Conservation (phyloP, 2,329 filamentous ascomycete genomes). For the Lasiodiplodia hormozganensis region DNA sequence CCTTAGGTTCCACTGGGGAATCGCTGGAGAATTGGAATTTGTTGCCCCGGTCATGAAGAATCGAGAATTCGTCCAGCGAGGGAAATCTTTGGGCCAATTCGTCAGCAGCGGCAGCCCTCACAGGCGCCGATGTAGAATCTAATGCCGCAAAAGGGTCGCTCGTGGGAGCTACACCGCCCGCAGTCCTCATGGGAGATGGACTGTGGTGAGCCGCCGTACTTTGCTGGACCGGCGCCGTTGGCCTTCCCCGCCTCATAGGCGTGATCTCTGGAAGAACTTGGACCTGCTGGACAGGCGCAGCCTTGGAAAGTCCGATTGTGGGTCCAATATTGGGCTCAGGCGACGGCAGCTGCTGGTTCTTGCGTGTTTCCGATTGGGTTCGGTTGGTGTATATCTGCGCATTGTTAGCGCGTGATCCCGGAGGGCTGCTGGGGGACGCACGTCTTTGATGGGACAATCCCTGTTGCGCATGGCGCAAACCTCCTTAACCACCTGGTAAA, state of each 20-base stretch:
- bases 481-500: slow-evolving; percentile 90
- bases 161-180: slow-evolving; percentile 49
- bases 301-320: slow-evolving; percentile 80
- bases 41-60: slow-evolving; percentile 81
- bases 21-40: slow-evolving; percentile 79
- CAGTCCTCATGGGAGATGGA: slow-evolving; percentile 73
- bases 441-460: slow-evolving; percentile 86
- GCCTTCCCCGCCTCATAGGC: slow-evolving; percentile 89
- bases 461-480: slow-evolving; percentile 87
- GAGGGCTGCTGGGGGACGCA: slow-evolving; percentile 54
- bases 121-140: slow-evolving; percentile 67
- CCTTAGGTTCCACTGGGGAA: slow-evolving; percentile 52
- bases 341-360: slow-evolving; percentile 65
- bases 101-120: slow-evolving; percentile 65
- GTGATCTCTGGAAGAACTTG: slow-evolving; percentile 84
- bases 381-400: slow-evolving; percentile 57
- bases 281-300: slow-evolving; percentile 74
- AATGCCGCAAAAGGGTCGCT: slow-evolving; percentile 91
- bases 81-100: slow-evolving; percentile 88
- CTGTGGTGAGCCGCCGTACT: slow-evolving; percentile 59
- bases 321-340: slow-evolving; percentile 62
- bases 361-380: slow-evolving; percentile 70
- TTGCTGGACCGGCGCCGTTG: slow-evolving; percentile 60
- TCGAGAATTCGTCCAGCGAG: slow-evolving; percentile 88
- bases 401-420: slow-evolving; percentile 35